phyloP scores from a whole-genome alignment of 441 rosid genomes.

The Jatropha multifida region DNA sequence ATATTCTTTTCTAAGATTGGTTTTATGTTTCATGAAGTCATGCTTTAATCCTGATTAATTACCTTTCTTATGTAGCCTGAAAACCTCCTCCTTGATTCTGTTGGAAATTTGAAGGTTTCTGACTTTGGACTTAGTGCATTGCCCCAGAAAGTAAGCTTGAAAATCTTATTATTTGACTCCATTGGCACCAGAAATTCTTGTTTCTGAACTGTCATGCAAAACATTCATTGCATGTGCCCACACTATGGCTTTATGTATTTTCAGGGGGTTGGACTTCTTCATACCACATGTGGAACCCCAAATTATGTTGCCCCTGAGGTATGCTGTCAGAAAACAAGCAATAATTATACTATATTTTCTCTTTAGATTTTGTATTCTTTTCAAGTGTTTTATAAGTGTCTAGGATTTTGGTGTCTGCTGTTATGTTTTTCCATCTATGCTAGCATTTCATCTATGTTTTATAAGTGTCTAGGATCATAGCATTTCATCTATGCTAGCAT shows the following conservation, averaged over 20 bases:
- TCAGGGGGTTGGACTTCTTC: slow-evolving; percentile 79
- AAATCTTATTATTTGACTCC: slow-evolving; percentile 9
- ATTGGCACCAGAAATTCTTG: neutral
- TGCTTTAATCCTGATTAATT: slow-evolving; percentile 23
- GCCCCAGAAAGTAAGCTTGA: slow-evolving; percentile 64
- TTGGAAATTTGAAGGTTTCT: slow-evolving; percentile 82
- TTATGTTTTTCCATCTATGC: neutral
- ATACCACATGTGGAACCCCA: slow-evolving; percentile 95
- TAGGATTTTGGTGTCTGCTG: slow-evolving; percentile 7
- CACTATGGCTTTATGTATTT: slow-evolving; percentile 24
- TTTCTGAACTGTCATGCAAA: neutral
- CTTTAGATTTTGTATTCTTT: slow-evolving; percentile 13
- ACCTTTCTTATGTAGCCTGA: slow-evolving; percentile 63
- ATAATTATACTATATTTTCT: slow-evolving; percentile 14
- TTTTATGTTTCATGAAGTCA: slow-evolving; percentile 6
- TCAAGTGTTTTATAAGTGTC: neutral
- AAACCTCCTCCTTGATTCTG: slow-evolving; percentile 80
- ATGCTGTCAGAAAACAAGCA: slow-evolving; percentile 15
- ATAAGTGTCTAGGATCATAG: neutral
- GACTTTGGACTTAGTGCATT: slow-evolving; percentile 97
- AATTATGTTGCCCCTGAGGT: slow-evolving; percentile 98
- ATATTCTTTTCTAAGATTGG: slow-evolving; percentile 7
- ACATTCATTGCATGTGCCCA: slow-evolving; percentile 4
- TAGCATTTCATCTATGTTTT: slow-evolving; percentile 8
- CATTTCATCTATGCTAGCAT: slow-evolving; percentile 5